Base-by-base conservation (phyloP, 1,139 yeast species). In the Yamadazyma sp. region DNA sequence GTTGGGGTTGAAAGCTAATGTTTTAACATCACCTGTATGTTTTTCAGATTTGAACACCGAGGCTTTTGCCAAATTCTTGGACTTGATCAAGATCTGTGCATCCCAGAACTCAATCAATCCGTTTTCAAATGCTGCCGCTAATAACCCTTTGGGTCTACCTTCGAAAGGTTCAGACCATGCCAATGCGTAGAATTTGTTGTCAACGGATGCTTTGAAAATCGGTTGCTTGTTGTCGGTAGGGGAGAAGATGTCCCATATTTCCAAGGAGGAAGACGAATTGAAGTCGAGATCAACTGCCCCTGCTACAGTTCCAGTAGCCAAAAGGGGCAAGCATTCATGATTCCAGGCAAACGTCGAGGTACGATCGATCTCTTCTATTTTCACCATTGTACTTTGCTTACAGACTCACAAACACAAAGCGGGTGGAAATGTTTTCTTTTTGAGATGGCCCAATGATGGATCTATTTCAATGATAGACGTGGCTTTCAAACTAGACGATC, bases 341-440 rank as follows among this genome's bases (percentile, higher is more conserved):
- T 96, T 87, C 98, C 98, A 92, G 37, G 98, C 95, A 65, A 92
- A 88, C 27, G 96, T 83, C 36, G 97, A 89, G 14, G 97, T 87
- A 51, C 91, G 77, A 49, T 80, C 75, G 55, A 88, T 82, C 63
- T 89, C 96, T 62, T 81, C 79, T 53, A 92, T 75, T 65, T 87
- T 88, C 53, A 88, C 94, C 95, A 86, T 86, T n/a, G 14, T 43
- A 11, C 9, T 16, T 17, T 29, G n/a, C n/a, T 11, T 5, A 10
- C 27, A 24, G 14, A 7, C 4, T 9, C 5, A 24, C 5, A n/a
- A 5, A 24, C 14, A 7, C 14, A 24, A 24, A 6, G 6, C n/a
- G 27, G 27, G 11, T 24, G 5, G 6, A 6, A 24, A 24, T 24
- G 22, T 20, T 8, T 20, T 20, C 8, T 20, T 20, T 20, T 20